phyloP scores from a whole-genome alignment of 352 stramenopile species.

The Globisporangium nunn region DNA sequence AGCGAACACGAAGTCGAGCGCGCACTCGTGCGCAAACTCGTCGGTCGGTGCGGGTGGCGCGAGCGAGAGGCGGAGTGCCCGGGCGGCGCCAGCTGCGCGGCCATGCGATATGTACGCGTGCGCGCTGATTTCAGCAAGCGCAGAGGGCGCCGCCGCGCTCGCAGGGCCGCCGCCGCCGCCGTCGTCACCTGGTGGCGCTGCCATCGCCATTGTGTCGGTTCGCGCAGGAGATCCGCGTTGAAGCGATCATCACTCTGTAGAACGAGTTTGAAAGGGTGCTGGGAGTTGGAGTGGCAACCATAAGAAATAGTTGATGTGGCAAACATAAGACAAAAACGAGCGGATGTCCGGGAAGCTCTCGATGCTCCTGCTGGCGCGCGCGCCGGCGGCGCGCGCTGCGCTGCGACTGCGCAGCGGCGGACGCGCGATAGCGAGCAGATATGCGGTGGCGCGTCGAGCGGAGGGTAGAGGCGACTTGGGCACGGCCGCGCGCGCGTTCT shows the following conservation, averaged over 20 bases:
- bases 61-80: slow-evolving; percentile 22
- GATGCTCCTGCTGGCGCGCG: neutral
- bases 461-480: neutral
- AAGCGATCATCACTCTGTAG: no score
- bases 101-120: slow-evolving; percentile 15
- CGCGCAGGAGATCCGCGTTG: no score
- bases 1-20: slow-evolving; percentile 35
- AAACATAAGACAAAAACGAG: slow-evolving; percentile 1
- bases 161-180: no score
- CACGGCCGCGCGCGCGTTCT: slow-evolving; percentile 16
- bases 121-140: slow-evolving; percentile 16
- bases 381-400: no score
- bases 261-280: no score
- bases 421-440: neutral
- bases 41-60: slow-evolving; percentile 17
- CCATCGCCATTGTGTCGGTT: no score
- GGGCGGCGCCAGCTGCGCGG: slow-evolving; percentile 2
- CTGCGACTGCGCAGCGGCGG: neutral
- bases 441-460: no score
- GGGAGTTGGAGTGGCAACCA: no score
- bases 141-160: no score
- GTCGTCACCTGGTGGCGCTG: neutral
- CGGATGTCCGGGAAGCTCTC: slow-evolving; percentile 1
- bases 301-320: neutral
- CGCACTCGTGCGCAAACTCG: slow-evolving; percentile 46